Evolutionary conservation across 371 early-diverging fungal species (phyloP).

Genomic region (Umbelopsis sp.): DNA sequence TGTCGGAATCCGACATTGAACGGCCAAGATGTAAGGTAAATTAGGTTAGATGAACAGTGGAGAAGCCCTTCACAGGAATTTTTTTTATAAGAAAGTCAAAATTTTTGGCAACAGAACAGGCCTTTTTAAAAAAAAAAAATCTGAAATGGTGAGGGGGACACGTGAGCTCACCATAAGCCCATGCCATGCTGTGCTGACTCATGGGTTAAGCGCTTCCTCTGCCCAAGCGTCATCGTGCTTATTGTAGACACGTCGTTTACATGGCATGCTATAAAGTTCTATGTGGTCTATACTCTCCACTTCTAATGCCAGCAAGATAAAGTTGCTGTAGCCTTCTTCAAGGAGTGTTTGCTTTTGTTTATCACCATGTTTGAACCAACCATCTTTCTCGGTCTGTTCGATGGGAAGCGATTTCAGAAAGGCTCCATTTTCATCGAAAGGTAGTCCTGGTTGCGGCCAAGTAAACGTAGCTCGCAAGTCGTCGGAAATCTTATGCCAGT

Average conservation of each 20-base stretch:
- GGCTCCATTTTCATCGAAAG: conserved; percentile 18
- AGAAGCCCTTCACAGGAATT: no score
- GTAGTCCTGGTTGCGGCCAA: conserved; percentile 28
- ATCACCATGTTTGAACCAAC: conserved; percentile 31
- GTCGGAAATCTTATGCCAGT: conserved; percentile 31
- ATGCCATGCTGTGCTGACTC: no score
- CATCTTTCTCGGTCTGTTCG: conserved; percentile 25
- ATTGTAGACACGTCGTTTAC: conserved; percentile 21
- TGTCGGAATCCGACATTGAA: conserved; percentile 17
- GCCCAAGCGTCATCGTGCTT: conserved; percentile 24
- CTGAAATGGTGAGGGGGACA: background rate
- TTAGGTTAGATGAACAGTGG: background rate
- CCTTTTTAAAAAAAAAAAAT: no score
- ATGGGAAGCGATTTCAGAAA: conserved; percentile 23
- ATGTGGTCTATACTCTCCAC: conserved; percentile 35
- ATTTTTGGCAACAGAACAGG: no score
- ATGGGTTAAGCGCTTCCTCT: background rate
- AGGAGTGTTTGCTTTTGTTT: conserved; percentile 28
- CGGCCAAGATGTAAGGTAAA: background rate
- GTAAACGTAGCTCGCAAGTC: conserved; percentile 34
- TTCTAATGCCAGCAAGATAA: conserved; percentile 36
- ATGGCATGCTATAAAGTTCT: conserved; percentile 20
- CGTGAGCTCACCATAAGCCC: background rate
- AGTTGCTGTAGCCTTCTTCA: conserved; percentile 42
- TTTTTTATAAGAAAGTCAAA: no score